Evolutionary conservation across 2,329 filamentous ascomycete genomes (phyloP).

Genomic region (Phialophora macrospora): DNA sequence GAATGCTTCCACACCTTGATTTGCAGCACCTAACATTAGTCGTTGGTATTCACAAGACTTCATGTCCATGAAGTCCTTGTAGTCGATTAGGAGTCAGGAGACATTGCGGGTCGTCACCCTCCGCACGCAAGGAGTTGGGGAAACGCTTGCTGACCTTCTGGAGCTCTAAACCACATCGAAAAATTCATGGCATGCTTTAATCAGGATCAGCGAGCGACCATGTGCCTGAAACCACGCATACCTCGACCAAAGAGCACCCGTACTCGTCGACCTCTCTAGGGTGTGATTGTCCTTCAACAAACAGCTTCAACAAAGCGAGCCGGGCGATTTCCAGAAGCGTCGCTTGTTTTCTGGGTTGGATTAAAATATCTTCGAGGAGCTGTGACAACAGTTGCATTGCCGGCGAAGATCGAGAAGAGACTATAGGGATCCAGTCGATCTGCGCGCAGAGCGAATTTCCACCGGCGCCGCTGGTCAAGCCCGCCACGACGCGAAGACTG

Average conservation of each 20-base stretch:
- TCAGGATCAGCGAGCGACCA: background rate
- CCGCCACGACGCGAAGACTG: constrained; percentile 7
- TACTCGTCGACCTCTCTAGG: background rate
- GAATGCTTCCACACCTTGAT: background rate
- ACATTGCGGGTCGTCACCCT: background rate
- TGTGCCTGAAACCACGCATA: background rate
- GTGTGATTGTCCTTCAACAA: constrained; percentile 8
- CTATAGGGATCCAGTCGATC: constrained; percentile 16
- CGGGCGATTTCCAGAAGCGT: background rate
- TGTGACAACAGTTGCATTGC: background rate
- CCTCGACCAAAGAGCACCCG: constrained; percentile 1
- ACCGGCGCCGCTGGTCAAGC: constrained; percentile 1
- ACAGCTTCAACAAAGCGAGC: background rate
- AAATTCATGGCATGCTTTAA: background rate
- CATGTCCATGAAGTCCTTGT: background rate
- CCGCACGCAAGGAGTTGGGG: background rate
- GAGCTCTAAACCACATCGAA: background rate
- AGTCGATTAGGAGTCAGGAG: background rate
- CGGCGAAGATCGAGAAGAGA: background rate
- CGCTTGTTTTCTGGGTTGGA: background rate
- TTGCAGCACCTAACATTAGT: background rate
- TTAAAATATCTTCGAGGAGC: background rate
- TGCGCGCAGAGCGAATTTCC: constrained; percentile 7
- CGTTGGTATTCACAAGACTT: background rate
- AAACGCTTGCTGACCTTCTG: background rate